Conservation (phyloP, 164 flowering plant genomes). For the Aristolochia fimbriata region DNA sequence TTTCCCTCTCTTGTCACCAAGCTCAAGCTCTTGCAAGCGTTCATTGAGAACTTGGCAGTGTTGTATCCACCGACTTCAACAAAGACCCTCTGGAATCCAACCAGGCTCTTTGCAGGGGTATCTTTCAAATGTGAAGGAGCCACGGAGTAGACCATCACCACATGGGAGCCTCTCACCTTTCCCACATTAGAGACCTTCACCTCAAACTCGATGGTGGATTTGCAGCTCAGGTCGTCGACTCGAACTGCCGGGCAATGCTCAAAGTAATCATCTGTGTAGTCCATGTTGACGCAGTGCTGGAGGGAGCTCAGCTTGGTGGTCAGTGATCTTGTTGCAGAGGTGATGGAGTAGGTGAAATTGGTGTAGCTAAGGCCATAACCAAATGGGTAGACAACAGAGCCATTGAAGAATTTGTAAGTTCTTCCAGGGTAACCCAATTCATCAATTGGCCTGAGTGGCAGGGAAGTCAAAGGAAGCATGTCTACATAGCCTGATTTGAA, state of each 20-base stretch:
- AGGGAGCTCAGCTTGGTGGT: not conserved
- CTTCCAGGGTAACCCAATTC: slow-evolving; percentile 30
- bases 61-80: slow-evolving; percentile 1
- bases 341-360: slow-evolving; percentile 12
- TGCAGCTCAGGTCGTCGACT: slow-evolving; percentile 9
- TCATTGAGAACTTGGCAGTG: slow-evolving; percentile 8
- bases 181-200: slow-evolving; percentile 15
- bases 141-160: slow-evolving; percentile 12
- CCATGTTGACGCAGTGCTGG: slow-evolving; percentile 11
- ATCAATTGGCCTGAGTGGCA: slow-evolving; percentile 24
- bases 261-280: not conserved
- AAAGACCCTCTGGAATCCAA: slow-evolving; percentile 13
- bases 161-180: slow-evolving; percentile 1
- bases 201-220: slow-evolving; percentile 6
- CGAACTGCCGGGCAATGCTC: slow-evolving; percentile 13
- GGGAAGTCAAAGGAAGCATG: slow-evolving; percentile 30
- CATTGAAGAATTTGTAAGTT: slow-evolving; percentile 38
- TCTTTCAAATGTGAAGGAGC: slow-evolving; percentile 7
- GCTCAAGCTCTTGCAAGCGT: slow-evolving; percentile 15
- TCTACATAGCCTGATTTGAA: slow-evolving; percentile 11
- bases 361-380: slow-evolving; percentile 39
- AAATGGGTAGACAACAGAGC: slow-evolving; percentile 24
- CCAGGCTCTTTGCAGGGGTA: slow-evolving; percentile 8
- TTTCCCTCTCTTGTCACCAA: slow-evolving; percentile 9
- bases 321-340: slow-evolving; percentile 5